These are phyloP conservation scores for Saccharomyces hybrid DNA, from an alignment of 1,139 yeast species.

Conservation along the genomic window DNA sequence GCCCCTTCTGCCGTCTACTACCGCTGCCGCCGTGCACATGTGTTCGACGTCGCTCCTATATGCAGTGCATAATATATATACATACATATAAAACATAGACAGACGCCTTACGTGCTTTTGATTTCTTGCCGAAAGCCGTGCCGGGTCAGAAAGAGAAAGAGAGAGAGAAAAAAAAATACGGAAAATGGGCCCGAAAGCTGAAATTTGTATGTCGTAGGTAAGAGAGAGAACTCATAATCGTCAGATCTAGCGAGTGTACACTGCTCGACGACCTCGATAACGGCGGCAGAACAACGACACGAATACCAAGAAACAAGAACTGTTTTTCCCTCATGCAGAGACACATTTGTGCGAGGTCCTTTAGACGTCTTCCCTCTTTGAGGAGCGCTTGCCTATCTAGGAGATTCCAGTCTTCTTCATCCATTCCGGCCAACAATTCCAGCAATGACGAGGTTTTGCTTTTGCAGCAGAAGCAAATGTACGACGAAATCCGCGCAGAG, in stretches of 20 bases:
- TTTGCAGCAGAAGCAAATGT: not conserved
- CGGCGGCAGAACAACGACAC: not conserved
- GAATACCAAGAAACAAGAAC: not conserved
- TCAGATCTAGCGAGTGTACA: not conserved
- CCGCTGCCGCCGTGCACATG: not conserved
- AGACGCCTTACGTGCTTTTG: not conserved
- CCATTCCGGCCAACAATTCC: not conserved
- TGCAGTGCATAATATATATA: not conserved
- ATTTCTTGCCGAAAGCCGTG: not conserved
- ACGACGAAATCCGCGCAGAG: not conserved
- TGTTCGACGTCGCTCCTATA: not conserved
- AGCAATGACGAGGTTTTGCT: slow-evolving; percentile 1
- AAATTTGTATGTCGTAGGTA: not conserved
- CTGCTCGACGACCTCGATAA: not conserved
- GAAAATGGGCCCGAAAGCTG: not conserved
- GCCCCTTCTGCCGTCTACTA: not conserved
- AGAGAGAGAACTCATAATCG: not conserved
- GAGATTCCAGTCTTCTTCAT: not conserved
- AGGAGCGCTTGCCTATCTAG: not conserved
- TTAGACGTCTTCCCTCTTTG: not conserved
- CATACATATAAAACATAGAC: not conserved
- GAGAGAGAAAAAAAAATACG: not conserved
- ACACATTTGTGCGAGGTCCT: not conserved
- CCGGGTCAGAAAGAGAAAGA: not conserved
- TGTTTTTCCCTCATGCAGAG: not conserved